Evolutionary conservation across 2,329 filamentous ascomycete genomes (phyloP), one percentile per base, ranked within the genome.

Genomic region (Penicillium sp.): DNA sequence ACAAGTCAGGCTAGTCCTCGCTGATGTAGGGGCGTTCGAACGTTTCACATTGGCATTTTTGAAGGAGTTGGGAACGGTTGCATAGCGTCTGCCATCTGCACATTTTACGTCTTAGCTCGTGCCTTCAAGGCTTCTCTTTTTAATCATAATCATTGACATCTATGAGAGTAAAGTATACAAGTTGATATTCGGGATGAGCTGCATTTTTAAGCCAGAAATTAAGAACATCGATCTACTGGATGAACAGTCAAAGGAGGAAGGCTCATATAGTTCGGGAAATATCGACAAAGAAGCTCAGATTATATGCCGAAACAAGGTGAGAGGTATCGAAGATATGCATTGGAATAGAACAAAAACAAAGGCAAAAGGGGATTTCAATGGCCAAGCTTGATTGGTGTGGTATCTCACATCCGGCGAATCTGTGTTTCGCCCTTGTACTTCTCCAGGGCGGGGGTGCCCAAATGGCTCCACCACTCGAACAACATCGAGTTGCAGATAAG

Each of bases 401-500:
- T 24, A 29, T 55, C 58, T 69, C 58, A 80, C 93, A 97, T 97
- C 64, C 93, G 87, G 65, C 91, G 87, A 68, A 97, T 96, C 71
- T 89, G 82, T 71, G 87, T 85, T 81, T 97, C 92, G 71, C 91
- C 88, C 76, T 86, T 83, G 77, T 93, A 96, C 77, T 90, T 88
- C 56, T 95, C 89, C 64, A 97, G 80, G 9, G 89, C 90, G 21
- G 83, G 79, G 65, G 94, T 72, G 42, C 73, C 88, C 52, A 97
- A 83, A 76, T 90, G 87, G 70, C 87, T 81, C 94, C 94, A 99
- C 94, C 94, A 99, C 75, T 97, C 89, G 68, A 96, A 99, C 37
- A 99, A 84, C 90, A 97, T 92, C 45, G 91, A 92, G 75, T 97
- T 84, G 83, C 94, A 99, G 70, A 99, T 97, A 64, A 99, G 87